These are phyloP conservation scores for Fusarium chlamydosporum DNA, from an alignment of 2,329 filamentous ascomycete genomes.

Conservation along the genomic window DNA sequence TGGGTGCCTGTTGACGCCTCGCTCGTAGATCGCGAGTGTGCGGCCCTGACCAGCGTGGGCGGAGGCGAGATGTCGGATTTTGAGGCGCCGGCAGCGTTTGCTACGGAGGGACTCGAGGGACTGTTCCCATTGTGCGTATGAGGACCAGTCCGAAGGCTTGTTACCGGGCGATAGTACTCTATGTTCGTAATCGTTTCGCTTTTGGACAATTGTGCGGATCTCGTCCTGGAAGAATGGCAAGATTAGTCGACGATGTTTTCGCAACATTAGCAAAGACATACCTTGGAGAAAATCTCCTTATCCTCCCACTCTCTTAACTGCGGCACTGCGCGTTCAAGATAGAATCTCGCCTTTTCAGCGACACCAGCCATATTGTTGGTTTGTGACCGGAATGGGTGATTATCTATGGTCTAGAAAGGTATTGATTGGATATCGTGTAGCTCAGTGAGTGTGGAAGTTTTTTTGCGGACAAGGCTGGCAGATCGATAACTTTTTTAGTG, in stretches of 20 bases:
- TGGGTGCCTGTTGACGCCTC: constrained; percentile 86
- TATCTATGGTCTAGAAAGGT: constrained; percentile 7
- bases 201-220: constrained; percentile 88
- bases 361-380: constrained; percentile 77
- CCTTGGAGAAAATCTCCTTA: constrained; percentile 90
- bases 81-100: constrained; percentile 86
- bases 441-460: constrained; percentile 34
- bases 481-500: constrained; percentile 40
- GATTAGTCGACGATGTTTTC: constrained; percentile 22
- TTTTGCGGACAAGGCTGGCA: constrained; percentile 44
- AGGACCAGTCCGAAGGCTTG: constrained; percentile 82
- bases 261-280: constrained; percentile 54
- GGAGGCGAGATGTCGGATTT: constrained; percentile 75
- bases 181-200: constrained; percentile 94
- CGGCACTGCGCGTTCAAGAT: constrained; percentile 90
- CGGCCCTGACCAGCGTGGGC: constrained; percentile 82
- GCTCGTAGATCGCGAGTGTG: constrained; percentile 90
- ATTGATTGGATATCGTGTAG: neutral
- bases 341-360: constrained; percentile 95
- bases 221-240: constrained; percentile 75
- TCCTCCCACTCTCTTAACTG: constrained; percentile 93
- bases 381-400: constrained; percentile 12
- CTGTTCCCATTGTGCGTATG: constrained; percentile 82
- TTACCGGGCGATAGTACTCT: constrained; percentile 86
- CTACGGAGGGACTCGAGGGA: constrained; percentile 80